Base-by-base conservation (phyloP, 164 flowering plant genomes). In the Macadamia integrifolia region DNA sequence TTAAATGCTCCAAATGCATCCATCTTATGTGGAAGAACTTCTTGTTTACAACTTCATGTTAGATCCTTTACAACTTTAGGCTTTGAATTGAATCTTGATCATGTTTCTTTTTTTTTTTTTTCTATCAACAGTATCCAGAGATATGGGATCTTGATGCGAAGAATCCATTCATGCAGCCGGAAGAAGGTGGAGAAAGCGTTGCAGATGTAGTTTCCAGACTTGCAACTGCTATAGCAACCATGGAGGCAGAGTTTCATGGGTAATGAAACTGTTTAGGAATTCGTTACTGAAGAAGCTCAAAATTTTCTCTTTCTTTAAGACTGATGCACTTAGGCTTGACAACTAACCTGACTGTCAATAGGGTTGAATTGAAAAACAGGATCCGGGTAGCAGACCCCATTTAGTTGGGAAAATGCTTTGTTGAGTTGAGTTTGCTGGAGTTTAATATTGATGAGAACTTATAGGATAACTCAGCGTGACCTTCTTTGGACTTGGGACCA, bases 181-280 rank as follows among this genome's bases (percentile, higher is more conserved):
- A 87, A 49, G 93, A 87, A 76, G 95, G 99, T 70, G 99, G 99
- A 68, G 97, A 94, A 84, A 90, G 97, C 75, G 99, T 81, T 65
- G 83, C 86, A 17, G 88, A 92, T 81, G 99, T 94, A 67, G 95
- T 78, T 73, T 77, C 88, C 69, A 84, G 99, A 75, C 92, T 94
- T 72, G 73, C 86, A 60, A 75, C 42, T 61, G 92, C 95, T 48
- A 64, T 94, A 66, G 75, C 71, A 35, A 50, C 66, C 44, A 81
- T 90, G 55, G 97, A 94, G 66, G 76, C 85, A 35, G 87, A 86
- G 72, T 92, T 88, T 80, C 76, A 87, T 74, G 90, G 90, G 99
- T 92, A 86, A 71, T 62, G 3, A 66, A 40, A 59, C 18, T 53
- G 57, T 52, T 9, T 46, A 46, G 50, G 7, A 46, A 46, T 11